phyloP scores from a whole-genome alignment of 2,329 filamentous ascomycete species.

The Colletotrichum musae region DNA sequence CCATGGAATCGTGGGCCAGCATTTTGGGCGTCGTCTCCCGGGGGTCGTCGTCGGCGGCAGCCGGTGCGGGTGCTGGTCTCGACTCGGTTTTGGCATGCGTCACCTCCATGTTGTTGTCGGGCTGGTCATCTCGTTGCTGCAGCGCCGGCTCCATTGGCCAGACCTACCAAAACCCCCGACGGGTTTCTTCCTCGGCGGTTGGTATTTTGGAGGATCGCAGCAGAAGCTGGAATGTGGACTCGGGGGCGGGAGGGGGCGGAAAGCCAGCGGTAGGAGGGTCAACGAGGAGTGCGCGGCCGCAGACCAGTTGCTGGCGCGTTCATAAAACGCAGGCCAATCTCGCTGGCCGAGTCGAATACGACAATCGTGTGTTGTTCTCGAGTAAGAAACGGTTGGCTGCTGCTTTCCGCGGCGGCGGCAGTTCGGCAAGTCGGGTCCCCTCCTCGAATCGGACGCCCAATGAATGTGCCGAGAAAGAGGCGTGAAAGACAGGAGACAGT shows the following conservation, averaged over 20 bases:
- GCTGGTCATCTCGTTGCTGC: constrained; percentile 37
- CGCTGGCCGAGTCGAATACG: constrained; percentile 15
- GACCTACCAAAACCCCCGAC: constrained; percentile 15
- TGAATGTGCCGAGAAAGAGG: constrained; percentile 29
- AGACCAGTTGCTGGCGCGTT: constrained; percentile 13
- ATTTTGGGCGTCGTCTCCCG: constrained; percentile 42
- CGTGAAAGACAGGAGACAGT: constrained; percentile 22
- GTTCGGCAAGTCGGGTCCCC: constrained; percentile 25
- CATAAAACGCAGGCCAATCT: constrained; percentile 36
- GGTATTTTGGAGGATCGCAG: constrained; percentile 21
- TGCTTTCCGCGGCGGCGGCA: constrained; percentile 3
- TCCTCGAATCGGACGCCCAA: constrained; percentile 20
- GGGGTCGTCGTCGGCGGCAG: constrained; percentile 21
- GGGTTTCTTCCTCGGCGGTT: constrained; percentile 18
- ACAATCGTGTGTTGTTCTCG: constrained; percentile 13
- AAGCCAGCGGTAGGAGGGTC: constrained; percentile 27
- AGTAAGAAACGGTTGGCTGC: constrained; percentile 7
- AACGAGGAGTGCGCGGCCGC: constrained; percentile 27
- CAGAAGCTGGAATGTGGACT: constrained; percentile 38
- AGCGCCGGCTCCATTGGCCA: constrained; percentile 39
- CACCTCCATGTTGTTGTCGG: constrained; percentile 35
- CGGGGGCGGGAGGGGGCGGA: constrained; percentile 1
- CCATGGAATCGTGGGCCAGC: constrained; percentile 76
- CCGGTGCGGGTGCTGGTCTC: constrained; percentile 29
- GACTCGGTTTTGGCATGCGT: constrained; percentile 40